Evolutionary conservation across 148 eudicot genomes (phyloP).

Genomic region (Diospyros lotus): DNA sequence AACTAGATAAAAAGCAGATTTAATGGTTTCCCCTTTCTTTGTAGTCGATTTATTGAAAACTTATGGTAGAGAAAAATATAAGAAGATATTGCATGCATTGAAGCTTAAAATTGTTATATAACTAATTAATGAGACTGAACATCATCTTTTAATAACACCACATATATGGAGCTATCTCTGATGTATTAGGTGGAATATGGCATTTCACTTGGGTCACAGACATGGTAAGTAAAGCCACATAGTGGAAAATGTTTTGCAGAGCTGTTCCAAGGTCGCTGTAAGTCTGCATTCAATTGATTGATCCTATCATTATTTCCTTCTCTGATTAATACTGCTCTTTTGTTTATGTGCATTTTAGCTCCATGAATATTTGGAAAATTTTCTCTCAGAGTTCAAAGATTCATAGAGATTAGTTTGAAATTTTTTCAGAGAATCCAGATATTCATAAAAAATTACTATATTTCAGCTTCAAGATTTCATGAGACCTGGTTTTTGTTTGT

Average conservation of each 20-base stretch:
- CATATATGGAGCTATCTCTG: not conserved
- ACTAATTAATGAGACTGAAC: not conserved
- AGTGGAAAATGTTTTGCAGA: not conserved
- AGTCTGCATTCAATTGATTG: not conserved
- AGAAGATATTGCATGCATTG: not conserved
- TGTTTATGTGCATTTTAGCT: not conserved
- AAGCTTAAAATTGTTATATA: not conserved
- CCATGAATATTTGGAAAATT: not conserved
- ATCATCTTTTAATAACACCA: not conserved
- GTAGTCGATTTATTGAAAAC: not conserved
- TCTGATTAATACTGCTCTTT: not conserved
- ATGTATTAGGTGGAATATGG: not conserved
- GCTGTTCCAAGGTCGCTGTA: not conserved
- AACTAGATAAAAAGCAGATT: not conserved
- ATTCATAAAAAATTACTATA: too few species aligned
- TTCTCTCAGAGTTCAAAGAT: not conserved
- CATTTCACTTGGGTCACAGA: not conserved
- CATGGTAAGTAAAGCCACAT: not conserved
- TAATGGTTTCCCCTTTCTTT: not conserved
- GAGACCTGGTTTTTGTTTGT: not conserved
- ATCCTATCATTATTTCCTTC: not conserved
- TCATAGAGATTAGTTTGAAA: not conserved
- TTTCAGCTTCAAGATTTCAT: not conserved
- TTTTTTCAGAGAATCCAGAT: too few species aligned
- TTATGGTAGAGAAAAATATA: not conserved